Conservation (phyloP, 78 protist genomes). For the Chrysochromulina tobinii region DNA sequence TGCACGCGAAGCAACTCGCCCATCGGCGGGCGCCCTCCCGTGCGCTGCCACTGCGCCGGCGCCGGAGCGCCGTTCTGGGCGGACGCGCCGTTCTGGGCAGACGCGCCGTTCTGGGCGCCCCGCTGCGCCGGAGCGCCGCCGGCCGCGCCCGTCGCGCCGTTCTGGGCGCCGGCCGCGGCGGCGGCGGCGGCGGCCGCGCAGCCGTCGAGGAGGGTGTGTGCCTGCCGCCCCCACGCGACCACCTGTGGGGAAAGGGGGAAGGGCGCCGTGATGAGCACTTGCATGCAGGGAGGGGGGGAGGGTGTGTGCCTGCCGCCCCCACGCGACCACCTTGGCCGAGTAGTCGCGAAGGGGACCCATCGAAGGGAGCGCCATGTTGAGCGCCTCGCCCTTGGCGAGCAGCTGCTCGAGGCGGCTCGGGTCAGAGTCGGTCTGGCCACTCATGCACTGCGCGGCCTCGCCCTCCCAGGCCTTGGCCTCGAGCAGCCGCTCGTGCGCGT, state of each 20-base stretch:
- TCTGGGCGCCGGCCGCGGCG: neutral
- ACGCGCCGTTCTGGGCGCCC: too few relatives aligned
- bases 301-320: neutral
- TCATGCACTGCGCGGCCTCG: neutral
- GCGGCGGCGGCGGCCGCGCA: neutral
- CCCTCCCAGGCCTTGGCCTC: neutral
- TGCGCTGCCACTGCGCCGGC: too few relatives aligned
- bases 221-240: neutral
- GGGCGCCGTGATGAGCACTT: too few relatives aligned
- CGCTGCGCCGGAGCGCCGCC: too few relatives aligned
- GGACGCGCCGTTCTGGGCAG: too few relatives aligned
- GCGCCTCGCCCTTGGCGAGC: neutral
- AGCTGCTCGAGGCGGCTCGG: neutral
- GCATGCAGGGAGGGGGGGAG: too few relatives aligned
- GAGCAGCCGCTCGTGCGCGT: neutral
- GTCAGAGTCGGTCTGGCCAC: neutral
- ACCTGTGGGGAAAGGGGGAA: too few relatives aligned
- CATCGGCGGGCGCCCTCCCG: too few relatives aligned
- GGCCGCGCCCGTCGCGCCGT: too few relatives aligned
- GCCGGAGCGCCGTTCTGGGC: too few relatives aligned
- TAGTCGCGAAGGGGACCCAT: neutral
- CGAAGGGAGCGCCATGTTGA: too few relatives aligned
- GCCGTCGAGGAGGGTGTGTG: neutral
- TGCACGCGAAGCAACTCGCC: neutral
- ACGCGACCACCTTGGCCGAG: neutral